Conservation (phyloP, 768 basidiomycete genomes). For the Termitomyces sp. region DNA sequence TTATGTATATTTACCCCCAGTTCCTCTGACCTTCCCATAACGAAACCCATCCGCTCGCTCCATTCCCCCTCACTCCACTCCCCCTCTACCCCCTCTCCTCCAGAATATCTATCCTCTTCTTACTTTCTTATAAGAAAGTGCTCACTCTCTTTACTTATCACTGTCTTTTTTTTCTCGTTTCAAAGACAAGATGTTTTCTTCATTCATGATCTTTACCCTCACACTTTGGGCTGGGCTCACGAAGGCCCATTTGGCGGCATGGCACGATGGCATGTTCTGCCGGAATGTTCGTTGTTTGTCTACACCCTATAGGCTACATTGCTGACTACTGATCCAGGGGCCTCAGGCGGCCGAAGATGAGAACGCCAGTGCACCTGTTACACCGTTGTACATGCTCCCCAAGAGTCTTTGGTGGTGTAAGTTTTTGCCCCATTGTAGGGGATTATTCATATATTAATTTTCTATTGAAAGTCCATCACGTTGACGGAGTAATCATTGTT, state of each 20-base stretch:
- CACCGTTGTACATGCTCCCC: slow-evolving; percentile 37
- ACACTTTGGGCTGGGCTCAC: slow-evolving; percentile 12
- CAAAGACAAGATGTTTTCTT: slow-evolving; percentile 3
- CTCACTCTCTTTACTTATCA: slow-evolving; percentile 11
- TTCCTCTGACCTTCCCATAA: slow-evolving; percentile 3
- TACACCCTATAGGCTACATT: background rate
- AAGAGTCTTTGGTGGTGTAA: slow-evolving; percentile 43
- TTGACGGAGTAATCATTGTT: slow-evolving; percentile 23
- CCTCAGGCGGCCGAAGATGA: slow-evolving; percentile 21
- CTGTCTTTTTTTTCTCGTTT: slow-evolving; percentile 10
- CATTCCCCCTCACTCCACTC: background rate
- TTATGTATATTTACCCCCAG: slow-evolving; percentile 5
- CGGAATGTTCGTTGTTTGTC: slow-evolving; percentile 28
- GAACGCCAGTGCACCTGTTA: slow-evolving; percentile 34
- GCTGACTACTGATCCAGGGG: slow-evolving; percentile 19
- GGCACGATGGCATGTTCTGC: slow-evolving; percentile 41
- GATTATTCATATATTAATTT: background rate
- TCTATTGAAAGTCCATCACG: slow-evolving; percentile 26
- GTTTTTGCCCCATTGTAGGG: background rate
- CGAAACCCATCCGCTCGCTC: background rate
- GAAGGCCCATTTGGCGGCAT: slow-evolving; percentile 39
- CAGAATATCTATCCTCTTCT: background rate
- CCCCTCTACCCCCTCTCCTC: background rate
- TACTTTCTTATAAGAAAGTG: slow-evolving; percentile 2
- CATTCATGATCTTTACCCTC: slow-evolving; percentile 3